These are phyloP conservation scores for Aureobasidium lini DNA, from an alignment of 2,329 filamentous ascomycete species.

Conservation along the genomic window DNA sequence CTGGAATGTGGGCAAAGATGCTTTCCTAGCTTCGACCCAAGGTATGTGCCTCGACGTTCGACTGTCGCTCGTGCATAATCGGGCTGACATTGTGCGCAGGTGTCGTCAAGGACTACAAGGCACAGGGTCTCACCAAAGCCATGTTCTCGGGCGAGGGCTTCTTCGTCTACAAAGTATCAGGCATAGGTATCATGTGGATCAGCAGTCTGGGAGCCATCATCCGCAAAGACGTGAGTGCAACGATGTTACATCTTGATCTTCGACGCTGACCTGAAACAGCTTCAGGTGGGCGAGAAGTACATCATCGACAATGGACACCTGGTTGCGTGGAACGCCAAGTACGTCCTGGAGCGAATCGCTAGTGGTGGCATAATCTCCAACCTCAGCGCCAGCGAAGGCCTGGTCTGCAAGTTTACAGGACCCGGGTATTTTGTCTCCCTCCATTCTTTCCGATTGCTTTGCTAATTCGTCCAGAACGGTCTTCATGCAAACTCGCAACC, in stretches of 20 bases:
- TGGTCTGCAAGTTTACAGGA: slow-evolving; percentile 88
- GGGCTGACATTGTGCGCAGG: not conserved
- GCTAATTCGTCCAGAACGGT: slow-evolving; percentile 66
- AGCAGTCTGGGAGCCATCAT: slow-evolving; percentile 94
- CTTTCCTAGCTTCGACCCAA: slow-evolving; percentile 77
- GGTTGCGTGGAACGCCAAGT: slow-evolving; percentile 95
- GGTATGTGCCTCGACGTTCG: slow-evolving; percentile 86
- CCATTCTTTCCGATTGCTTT: not conserved
- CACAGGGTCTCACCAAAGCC: slow-evolving; percentile 70
- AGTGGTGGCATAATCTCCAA: slow-evolving; percentile 91
- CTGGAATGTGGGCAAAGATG: slow-evolving; percentile 83
- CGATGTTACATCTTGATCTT: no score
- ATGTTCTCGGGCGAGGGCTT: slow-evolving; percentile 91
- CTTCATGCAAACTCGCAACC: slow-evolving; percentile 87
- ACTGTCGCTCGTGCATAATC: slow-evolving; percentile 27
- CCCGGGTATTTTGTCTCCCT: slow-evolving; percentile 15
- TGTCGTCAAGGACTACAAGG: slow-evolving; percentile 14
- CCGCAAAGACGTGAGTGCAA: slow-evolving; percentile 70
- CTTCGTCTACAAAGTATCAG: slow-evolving; percentile 81
- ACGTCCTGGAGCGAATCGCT: slow-evolving; percentile 79
- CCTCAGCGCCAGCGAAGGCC: slow-evolving; percentile 70
- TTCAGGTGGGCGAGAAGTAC: slow-evolving; percentile 68
- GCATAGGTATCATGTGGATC: slow-evolving; percentile 77
- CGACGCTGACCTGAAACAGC: slow-evolving; percentile 26
- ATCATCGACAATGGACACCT: slow-evolving; percentile 69